Evolutionary conservation across 2,329 filamentous ascomycete species (phyloP).

Genomic region (Stagonosporopsis tanaceti): DNA sequence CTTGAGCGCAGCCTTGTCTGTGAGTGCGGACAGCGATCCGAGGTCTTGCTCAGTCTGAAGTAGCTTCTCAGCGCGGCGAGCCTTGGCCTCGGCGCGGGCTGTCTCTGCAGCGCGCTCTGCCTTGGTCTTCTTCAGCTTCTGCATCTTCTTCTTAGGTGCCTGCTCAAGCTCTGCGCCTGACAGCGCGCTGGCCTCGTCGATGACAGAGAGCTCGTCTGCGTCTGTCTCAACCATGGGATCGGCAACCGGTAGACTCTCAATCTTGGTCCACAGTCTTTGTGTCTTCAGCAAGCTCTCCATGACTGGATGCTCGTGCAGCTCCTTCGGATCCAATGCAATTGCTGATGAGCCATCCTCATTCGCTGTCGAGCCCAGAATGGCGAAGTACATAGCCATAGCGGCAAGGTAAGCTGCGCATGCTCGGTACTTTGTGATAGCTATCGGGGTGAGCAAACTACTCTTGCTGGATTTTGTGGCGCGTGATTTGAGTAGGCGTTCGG

Average conservation of each 20-base stretch:
- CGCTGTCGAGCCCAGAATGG: slow-evolving; percentile 83
- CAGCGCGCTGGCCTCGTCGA: slow-evolving; percentile 43
- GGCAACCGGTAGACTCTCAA: slow-evolving; percentile 69
- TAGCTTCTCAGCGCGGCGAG: slow-evolving; percentile 62
- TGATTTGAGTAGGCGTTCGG: slow-evolving; percentile 54
- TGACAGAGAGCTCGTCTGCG: slow-evolving; percentile 46
- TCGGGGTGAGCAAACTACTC: slow-evolving; percentile 33
- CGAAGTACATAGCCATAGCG: slow-evolving; percentile 91
- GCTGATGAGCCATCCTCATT: slow-evolving; percentile 60
- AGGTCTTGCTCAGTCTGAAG: slow-evolving; percentile 73
- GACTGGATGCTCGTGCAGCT: slow-evolving; percentile 87
- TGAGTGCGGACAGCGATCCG: slow-evolving; percentile 72
- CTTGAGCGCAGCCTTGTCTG: slow-evolving; percentile 56
- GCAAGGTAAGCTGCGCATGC: slow-evolving; percentile 87
- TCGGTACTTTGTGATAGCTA: slow-evolving; percentile 71
- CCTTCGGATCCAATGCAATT: slow-evolving; percentile 74
- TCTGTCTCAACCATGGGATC: slow-evolving; percentile 52
- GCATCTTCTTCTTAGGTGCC: slow-evolving; percentile 43
- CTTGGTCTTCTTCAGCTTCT: slow-evolving; percentile 56
- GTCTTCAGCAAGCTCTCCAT: slow-evolving; percentile 86
- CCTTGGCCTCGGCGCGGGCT: slow-evolving; percentile 63
- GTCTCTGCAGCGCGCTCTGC: slow-evolving; percentile 60
- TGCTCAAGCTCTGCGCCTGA: slow-evolving; percentile 46
- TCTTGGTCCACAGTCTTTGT: slow-evolving; percentile 79
- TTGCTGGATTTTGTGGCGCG: slow-evolving; percentile 36